Base-by-base conservation (phyloP, 129 eudicot species). In the Flaveria trinervia region DNA sequence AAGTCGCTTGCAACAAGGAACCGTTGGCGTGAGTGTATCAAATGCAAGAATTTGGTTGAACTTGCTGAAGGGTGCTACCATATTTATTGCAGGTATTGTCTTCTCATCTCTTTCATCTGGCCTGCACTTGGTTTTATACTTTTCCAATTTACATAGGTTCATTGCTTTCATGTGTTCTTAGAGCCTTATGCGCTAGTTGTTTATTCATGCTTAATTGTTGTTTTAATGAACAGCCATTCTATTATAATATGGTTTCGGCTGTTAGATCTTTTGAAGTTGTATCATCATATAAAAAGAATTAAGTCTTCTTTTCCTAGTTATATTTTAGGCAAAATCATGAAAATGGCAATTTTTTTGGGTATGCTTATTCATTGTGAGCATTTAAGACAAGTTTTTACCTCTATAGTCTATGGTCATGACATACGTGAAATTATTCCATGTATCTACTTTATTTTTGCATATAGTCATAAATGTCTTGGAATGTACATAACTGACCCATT, bases 51-150 rank as follows among this genome's bases (percentile, higher is more conserved):
- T 81, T 74, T 89, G 84, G 82, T 89, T 70, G 89, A 88, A 55
- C 87, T 89, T 79, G 79, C 75, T 44, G 26, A 17, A 51, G 95
- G 95, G 30, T 89, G 91, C 84, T 84, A 84, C 84, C 95, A 86
- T 73, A 87, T 89, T 5, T 77, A 77, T 45, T 89, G 96, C 89
- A 87, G 91, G 96, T 89, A 84, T 71, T 14, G 46, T 30, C 12
- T 64, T 64, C 9, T 28, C 41, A 71, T 82, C 72, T 59, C 14
- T 52, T 23, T 77, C 13, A 56, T 67, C 30, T 51, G 45, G 30
- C 48, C 56, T 41, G 17, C 22, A 33, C 22, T 52, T 71, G 3
- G 10, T 36, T 36, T 36, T 36, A 36, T 46, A 45, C 13, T 70
- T 70, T 70, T 6, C 23, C 7, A 7, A 20, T 57, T 20, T 57